Conservation (phyloP, 352 stramenopile genomes). For the Lagenidium sp. region DNA sequence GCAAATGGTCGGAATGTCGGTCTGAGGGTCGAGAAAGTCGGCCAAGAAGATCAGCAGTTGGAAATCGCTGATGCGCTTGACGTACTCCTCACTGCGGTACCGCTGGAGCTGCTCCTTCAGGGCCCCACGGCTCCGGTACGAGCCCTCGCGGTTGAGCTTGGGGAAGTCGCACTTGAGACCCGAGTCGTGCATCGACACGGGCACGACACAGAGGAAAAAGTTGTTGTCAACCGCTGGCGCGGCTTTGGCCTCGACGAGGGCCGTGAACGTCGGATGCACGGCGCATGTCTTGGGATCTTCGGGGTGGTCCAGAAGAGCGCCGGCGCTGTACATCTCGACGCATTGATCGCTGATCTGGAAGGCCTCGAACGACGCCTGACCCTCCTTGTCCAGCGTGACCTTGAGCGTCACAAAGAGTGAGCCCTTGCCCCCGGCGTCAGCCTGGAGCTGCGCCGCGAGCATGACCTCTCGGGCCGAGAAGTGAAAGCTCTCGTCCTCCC, state of each 20-base stretch:
- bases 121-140: conserved; percentile 76
- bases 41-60: conserved; percentile 93
- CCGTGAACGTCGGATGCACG: conserved; percentile 96
- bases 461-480: conserved; percentile 89
- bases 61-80: conserved; percentile 95
- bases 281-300: conserved; percentile 86
- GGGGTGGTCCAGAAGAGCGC: conserved; percentile 85
- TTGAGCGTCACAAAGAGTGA: conserved; percentile 96
- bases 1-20: conserved; percentile 92
- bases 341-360: conserved; percentile 97
- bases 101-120: conserved; percentile 90
- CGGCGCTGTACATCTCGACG: conserved; percentile 97
- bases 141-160: conserved; percentile 86
- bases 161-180: conserved; percentile 92
- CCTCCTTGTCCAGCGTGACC: conserved; percentile 91
- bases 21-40: conserved; percentile 88
- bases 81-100: conserved; percentile 44
- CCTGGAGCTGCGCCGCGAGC: conserved; percentile 92
- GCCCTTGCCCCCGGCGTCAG: conserved; percentile 90
- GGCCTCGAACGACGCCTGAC: conserved; percentile 92
- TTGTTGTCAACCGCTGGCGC: conserved; percentile 92
- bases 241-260: conserved; percentile 94
- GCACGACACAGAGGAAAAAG: conserved; percentile 96
- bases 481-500: conserved; percentile 93
- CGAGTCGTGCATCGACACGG: conserved; percentile 92